Conservation (phyloP, 805 yeast species). For the Priceomyces castillae region DNA sequence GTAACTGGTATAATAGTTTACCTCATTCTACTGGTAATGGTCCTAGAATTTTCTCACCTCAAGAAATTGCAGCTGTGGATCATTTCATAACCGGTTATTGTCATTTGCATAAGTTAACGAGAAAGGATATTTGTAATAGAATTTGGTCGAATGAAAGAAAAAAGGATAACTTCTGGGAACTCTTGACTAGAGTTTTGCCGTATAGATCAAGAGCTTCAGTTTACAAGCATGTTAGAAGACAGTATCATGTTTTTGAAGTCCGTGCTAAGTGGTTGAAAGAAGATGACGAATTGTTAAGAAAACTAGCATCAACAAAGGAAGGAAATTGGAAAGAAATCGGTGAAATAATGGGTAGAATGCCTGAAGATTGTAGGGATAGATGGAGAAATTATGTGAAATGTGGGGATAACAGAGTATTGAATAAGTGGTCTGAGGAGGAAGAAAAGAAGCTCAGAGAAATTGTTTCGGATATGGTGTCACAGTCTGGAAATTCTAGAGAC, state of each 20-base stretch:
- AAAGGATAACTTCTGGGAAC: constrained; percentile 90
- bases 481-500: constrained; percentile 6
- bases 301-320: constrained; percentile 61
- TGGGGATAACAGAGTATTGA: constrained; percentile 69
- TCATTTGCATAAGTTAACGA: constrained; percentile 55
- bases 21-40: constrained; percentile 26
- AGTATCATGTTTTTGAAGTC: constrained; percentile 81
- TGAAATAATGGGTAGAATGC: constrained; percentile 81
- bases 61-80: constrained; percentile 71
- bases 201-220: constrained; percentile 84
- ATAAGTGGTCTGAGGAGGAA: constrained; percentile 78
- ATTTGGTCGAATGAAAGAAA: constrained; percentile 85
- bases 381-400: constrained; percentile 96
- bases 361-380: constrained; percentile 95
- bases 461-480: constrained; percentile 18
- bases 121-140: constrained; percentile 72
- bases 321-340: constrained; percentile 92
- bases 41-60: constrained; percentile 51
- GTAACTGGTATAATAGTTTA: constrained; percentile 33
- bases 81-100: constrained; percentile 70
- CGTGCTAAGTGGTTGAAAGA: constrained; percentile 88
- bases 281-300: constrained; percentile 69
- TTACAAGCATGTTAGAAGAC: constrained; percentile 88
- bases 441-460: constrained; percentile 54
- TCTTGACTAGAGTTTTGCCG: constrained; percentile 74